Base-by-base conservation (phyloP, 169 alveolate species). In the Theileria orientalis region DNA sequence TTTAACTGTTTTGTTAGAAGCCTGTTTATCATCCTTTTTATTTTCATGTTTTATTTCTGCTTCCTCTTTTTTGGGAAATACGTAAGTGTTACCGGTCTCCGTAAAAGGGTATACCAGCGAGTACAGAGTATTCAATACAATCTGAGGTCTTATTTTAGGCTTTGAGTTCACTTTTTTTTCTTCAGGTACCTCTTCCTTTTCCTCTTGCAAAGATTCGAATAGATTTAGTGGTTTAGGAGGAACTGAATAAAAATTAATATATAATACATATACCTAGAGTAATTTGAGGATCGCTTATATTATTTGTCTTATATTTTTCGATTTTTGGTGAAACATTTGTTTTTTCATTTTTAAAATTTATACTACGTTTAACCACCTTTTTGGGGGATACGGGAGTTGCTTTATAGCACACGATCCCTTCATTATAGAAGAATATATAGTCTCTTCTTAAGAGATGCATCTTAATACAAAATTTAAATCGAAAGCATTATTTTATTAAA, bases 341-440 rank as follows among this genome's bases (percentile, higher is more conserved):
- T 49, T 49, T 9, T 14, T 49, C 60, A 49, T 49, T 49, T 49
- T 49, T 49, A 49, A 33, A 2, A 13, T 27, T 49, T 49, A 49
- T 21, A 21, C 35, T 21, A 49, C 13, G 60, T 49, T 49, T 49
- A 49, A 33, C 35, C 25, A 2, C 25, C 25, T 21, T 49, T 21
- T 8, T 9, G 3, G 19, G 60, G 1, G 60, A 33, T 21, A 49
- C 70, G 0, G 84, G 59, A 7, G 79, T 42, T 16, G 83, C 74
- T 11, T 76, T 59, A 68, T 80, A 80, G 52, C 47, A 72, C 47
- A 80, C 84, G 2, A 59, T 70, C 19, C 74, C 63, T 8, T 47
- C 27, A 23, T 72, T 77, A 32, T 57, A 25, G 13, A 63, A 16
- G 3, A 64, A 63, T 9, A 72, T 52, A 2, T 64, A 80, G 49